Evolutionary conservation across 2,329 filamentous ascomycete species (phyloP).

Genomic region (Cladophialophora psammophila): DNA sequence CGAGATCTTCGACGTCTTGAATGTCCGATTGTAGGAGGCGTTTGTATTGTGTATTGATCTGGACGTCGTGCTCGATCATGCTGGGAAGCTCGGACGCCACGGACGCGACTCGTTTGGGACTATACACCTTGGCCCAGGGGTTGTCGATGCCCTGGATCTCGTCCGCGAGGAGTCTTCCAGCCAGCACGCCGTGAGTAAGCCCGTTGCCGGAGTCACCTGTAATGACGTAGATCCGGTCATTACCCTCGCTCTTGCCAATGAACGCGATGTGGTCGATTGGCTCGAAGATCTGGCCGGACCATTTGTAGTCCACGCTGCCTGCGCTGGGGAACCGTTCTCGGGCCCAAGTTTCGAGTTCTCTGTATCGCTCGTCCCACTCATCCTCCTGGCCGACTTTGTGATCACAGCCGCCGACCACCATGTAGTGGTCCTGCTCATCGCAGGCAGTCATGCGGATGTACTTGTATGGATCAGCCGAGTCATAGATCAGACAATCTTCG

Average conservation of each 20-base stretch:
- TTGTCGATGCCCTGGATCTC: slow-evolving; percentile 59
- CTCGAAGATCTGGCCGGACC: slow-evolving; percentile 66
- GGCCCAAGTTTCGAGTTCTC: slow-evolving; percentile 62
- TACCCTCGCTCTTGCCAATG: slow-evolving; percentile 63
- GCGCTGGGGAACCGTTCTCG: slow-evolving; percentile 61
- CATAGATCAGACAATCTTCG: slow-evolving; percentile 64
- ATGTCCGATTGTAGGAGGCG: slow-evolving; percentile 62
- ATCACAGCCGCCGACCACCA: slow-evolving; percentile 64
- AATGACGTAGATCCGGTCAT: slow-evolving; percentile 60
- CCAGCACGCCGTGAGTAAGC: slow-evolving; percentile 63
- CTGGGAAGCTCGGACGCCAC: slow-evolving; percentile 55
- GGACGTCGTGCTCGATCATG: slow-evolving; percentile 60
- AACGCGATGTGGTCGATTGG: slow-evolving; percentile 63
- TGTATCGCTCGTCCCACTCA: slow-evolving; percentile 54
- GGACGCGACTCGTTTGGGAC: slow-evolving; percentile 43
- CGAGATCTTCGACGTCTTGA: slow-evolving; percentile 63
- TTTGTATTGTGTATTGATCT: slow-evolving; percentile 66
- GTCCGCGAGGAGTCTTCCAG: slow-evolving; percentile 61
- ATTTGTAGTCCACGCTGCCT: slow-evolving; percentile 61
- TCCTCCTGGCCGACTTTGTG: slow-evolving; percentile 65
- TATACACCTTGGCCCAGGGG: slow-evolving; percentile 11
- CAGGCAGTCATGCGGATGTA: slow-evolving; percentile 63
- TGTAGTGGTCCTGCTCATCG: slow-evolving; percentile 62
- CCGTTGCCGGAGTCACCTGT: slow-evolving; percentile 67
- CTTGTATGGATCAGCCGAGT: slow-evolving; percentile 63